These are phyloP conservation scores for Aureobasidium leucospermi DNA, from an alignment of 2,329 filamentous ascomycete genomes.

Conservation along the genomic window DNA sequence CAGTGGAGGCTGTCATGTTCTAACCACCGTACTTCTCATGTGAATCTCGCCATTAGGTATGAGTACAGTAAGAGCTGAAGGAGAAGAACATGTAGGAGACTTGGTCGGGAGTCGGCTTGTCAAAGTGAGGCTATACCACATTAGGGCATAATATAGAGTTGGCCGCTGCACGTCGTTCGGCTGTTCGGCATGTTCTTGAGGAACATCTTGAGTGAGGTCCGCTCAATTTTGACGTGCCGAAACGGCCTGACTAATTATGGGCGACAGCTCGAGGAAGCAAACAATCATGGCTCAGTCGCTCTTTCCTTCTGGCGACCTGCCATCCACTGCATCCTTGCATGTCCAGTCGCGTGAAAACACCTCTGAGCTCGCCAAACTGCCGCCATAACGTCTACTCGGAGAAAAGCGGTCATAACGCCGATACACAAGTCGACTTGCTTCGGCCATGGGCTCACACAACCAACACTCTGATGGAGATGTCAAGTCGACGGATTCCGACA, in stretches of 20 bases:
- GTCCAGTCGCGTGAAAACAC: neutral
- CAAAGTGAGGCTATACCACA: neutral
- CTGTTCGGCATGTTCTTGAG: slow-evolving; percentile 1
- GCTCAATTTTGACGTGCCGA: neutral
- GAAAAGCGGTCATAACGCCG: neutral
- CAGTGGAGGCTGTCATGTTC: no score
- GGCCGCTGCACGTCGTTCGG: neutral
- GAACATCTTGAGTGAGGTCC: neutral
- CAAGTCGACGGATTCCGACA: neutral
- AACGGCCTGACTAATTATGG: slow-evolving; percentile 1
- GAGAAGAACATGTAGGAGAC: neutral
- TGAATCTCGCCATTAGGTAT: no score
- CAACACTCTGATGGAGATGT: neutral
- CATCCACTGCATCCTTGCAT: neutral
- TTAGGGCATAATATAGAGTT: neutral
- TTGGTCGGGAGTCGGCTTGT: neutral
- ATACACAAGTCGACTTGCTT: neutral
- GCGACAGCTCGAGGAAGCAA: neutral
- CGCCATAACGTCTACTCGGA: neutral
- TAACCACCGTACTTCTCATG: no score
- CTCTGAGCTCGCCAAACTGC: neutral
- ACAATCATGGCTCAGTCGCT: neutral
- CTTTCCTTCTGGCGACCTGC: no score
- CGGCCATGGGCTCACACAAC: neutral
- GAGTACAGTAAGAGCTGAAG: neutral